Base-by-base conservation (phyloP, 1,284 basidiomycete species). In the Ceratobasidium sp. region DNA sequence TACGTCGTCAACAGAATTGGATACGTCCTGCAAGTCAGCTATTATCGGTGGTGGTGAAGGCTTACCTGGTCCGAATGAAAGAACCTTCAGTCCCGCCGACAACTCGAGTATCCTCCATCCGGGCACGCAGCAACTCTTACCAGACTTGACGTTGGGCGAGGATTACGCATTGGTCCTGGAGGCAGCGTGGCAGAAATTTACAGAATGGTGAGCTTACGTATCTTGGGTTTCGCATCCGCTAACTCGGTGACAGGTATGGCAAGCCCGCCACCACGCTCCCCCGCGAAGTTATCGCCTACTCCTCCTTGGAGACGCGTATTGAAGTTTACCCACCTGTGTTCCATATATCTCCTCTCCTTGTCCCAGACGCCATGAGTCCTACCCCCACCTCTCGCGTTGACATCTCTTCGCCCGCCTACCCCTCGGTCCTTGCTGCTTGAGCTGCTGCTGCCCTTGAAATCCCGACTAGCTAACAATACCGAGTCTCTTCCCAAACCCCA, bases 281-380 rank as follows among this genome's bases (percentile, higher is more conserved):
- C 44, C 90, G 94, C 71, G 87, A 87, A 27, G 92, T 96, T 76
- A 90, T 96, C 78, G 84, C 87, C 16, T 87, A 88, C 78, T 93
- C 89, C 18, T 84, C 86, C 68, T 82, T 85, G 52, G 88, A 89
- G 80, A 86, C 88, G 27, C 85, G 86, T n/a, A 86, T 98, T 78
- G 96, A 98, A 84, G 88, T 97, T 68, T 89, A 90, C 75, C 96
- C 96, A 20, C 92, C 92, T 1, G 86, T 87, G 48, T 87, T 97
- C 82, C 89, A 88, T 78, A 88, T 92, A 38, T 89, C 33, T 52
- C 76, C 62, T 0, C 62, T 77, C 4, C 35, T 52, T n/a, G 50
- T 77, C 23, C 33, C 66, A 60, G 23, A 35, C 27, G 14, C 30
- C 30, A 62, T 48, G 20, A 50, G 46, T 55, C 23, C 73, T 5